Evolutionary conservation across 2,329 filamentous ascomycete species (phyloP), one percentile per base, ranked within the genome.

Genomic region (Ascochyta lentis): DNA sequence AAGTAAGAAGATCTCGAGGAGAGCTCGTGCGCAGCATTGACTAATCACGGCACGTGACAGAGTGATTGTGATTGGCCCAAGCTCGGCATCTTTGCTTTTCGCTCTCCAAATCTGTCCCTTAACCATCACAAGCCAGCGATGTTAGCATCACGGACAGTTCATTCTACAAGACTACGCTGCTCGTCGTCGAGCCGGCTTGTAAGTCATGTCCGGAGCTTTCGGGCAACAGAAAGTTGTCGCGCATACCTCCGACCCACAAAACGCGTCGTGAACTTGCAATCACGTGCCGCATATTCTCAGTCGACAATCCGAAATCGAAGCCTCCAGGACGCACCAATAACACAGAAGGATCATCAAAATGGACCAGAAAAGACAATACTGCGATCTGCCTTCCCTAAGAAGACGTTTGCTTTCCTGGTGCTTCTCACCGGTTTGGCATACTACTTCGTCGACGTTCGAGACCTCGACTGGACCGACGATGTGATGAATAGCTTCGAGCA

Each of bases 321-420:
- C 10, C 6, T 9, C 4, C 22, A 19, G 13, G n/a, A 26, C 1
- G 13, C 24, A 3, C 22, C 15, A 3, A 29, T n/a, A 3, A 16
- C 3, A 41, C 35, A 35, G 12, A 6, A 4, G 26, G 7, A 15
- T 9, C 9, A 12, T 8, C 31, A 29, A 22, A 4, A 51, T 48
- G 53, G 26, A 9, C 15, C 29, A 9, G 13, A 15, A 12, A 8
- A 42, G 8, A 26, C 12, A 8, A n/a, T 59, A 9, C 58, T 71
- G 3, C 62, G 68, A 16, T 74, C 72, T 0, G 60, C 63, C 2
- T 74, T 75, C 37, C 71, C 72, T 13, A 72, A 58, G 31, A 75
- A 75, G 46, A 75, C 71, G 0, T 59, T 68, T 24, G 31, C 69
- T 13, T 60, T 61, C 45, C 51, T 75, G 5, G 37, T 68, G 33